Evolutionary conservation across 2,329 filamentous ascomycete genomes (phyloP).

Genomic region (Neonectria ditissima): DNA sequence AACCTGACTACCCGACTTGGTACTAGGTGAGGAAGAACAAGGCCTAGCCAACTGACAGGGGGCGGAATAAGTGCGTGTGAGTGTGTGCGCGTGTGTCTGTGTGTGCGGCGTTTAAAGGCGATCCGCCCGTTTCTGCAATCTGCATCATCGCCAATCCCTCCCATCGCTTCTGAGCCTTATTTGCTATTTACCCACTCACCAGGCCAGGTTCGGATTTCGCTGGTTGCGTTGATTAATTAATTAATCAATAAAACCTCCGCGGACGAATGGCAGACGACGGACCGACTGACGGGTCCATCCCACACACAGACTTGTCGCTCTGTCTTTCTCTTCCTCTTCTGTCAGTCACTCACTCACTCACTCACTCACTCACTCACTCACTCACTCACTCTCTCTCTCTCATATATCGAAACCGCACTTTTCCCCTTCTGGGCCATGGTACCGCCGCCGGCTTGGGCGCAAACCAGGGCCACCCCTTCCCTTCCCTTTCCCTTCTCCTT

Average conservation of each 20-base stretch:
- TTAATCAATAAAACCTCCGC: constrained; percentile 1
- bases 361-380: no score
- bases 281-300: neutral
- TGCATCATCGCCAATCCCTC: constrained; percentile 6
- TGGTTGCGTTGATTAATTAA: neutral
- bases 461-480: neutral
- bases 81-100: no score
- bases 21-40: neutral
- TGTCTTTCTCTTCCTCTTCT: neutral
- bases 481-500: neutral
- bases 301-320: neutral
- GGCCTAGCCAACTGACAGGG: neutral
- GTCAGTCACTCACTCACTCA: no score
- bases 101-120: neutral
- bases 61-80: neutral
- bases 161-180: neutral
- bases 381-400: neutral
- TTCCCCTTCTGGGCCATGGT: neutral
- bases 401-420: neutral
- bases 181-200: neutral
- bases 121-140: constrained; percentile 2
- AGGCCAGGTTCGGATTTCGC: neutral
- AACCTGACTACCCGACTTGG: neutral
- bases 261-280: constrained; percentile 3
- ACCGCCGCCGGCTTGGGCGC: neutral